phyloP scores from a whole-genome alignment of 495 filamentous ascomycete genomes.

The Tuber umbilicatum region DNA sequence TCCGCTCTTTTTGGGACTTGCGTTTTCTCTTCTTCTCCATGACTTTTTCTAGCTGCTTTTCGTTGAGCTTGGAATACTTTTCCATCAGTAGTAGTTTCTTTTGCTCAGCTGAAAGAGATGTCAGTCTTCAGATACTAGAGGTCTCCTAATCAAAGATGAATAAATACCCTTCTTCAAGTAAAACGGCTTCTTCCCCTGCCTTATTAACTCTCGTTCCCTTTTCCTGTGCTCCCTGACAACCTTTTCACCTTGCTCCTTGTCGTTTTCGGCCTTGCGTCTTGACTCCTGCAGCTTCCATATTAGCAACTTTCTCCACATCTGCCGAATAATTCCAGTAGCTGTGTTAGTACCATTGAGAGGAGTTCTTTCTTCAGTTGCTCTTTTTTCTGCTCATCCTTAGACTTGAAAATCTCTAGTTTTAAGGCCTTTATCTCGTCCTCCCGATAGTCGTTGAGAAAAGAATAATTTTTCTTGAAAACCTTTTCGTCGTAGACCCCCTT shows the following conservation, averaged over 20 bases:
- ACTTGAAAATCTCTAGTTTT: slow-evolving; percentile 56
- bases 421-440: slow-evolving; percentile 69
- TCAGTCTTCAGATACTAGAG: slow-evolving; percentile 7
- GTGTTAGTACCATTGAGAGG: slow-evolving; percentile 49
- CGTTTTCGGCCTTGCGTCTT: not conserved
- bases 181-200: slow-evolving; percentile 85
- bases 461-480: slow-evolving; percentile 61
- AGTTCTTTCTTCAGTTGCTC: slow-evolving; percentile 63
- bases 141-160: not conserved
- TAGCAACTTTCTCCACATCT: not conserved
- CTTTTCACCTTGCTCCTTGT: slow-evolving; percentile 58
- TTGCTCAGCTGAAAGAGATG: slow-evolving; percentile 55
- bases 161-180: slow-evolving; percentile 65
- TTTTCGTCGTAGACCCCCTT: slow-evolving; percentile 50
- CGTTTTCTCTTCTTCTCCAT: slow-evolving; percentile 73
- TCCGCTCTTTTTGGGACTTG: slow-evolving; percentile 39
- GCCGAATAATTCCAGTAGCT: slow-evolving; percentile 9
- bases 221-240: slow-evolving; percentile 65
- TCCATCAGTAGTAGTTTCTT: slow-evolving; percentile 76
- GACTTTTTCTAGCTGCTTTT: slow-evolving; percentile 67
- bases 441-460: slow-evolving; percentile 79
- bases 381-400: slow-evolving; percentile 51
- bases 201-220: slow-evolving; percentile 74
- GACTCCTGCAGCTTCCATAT: not conserved
- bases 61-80: slow-evolving; percentile 71